Conservation (phyloP, 805 yeast species). For the Pichia nakasei region DNA sequence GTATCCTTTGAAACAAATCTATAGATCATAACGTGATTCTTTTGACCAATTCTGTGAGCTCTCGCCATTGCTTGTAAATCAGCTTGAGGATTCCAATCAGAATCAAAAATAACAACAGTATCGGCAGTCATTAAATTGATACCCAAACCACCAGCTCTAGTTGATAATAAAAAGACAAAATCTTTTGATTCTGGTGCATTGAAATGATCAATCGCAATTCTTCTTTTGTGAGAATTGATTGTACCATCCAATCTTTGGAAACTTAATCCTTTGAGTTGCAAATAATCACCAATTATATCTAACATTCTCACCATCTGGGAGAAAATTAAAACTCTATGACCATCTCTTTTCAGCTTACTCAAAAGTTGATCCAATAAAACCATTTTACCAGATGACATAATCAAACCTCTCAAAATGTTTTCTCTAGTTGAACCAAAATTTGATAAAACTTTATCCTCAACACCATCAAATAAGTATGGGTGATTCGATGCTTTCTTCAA, state of each 20-base stretch:
- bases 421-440: slow-evolving; percentile 66
- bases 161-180: slow-evolving; percentile 80
- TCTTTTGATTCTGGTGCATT: slow-evolving; percentile 91
- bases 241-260: slow-evolving; percentile 97
- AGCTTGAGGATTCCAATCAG: slow-evolving; percentile 99
- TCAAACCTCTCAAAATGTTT: slow-evolving; percentile 75
- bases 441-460: slow-evolving; percentile 71
- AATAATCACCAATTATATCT: slow-evolving; percentile 89
- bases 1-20: slow-evolving; percentile 97
- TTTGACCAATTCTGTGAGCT: slow-evolving; percentile 99
- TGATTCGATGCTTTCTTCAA: slow-evolving; percentile 95
- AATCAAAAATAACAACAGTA: slow-evolving; percentile 94
- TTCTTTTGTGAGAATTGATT: slow-evolving; percentile 85
- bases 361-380: slow-evolving; percentile 85
- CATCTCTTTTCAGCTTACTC: slow-evolving; percentile 79
- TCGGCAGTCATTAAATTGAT: slow-evolving; percentile 98
- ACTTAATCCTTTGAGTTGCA: slow-evolving; percentile 75
- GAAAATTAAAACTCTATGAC: slow-evolving; percentile 91
- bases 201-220: slow-evolving; percentile 92
- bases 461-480: slow-evolving; percentile 90
- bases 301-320: slow-evolving; percentile 96
- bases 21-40: slow-evolving; percentile 94
- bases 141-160: slow-evolving; percentile 99
- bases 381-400: slow-evolving; percentile 98
- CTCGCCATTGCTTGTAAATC: slow-evolving; percentile 99